Evolutionary conservation across 768 basidiomycete species (phyloP).

Genomic region (Peribolospora kevripleyi): DNA sequence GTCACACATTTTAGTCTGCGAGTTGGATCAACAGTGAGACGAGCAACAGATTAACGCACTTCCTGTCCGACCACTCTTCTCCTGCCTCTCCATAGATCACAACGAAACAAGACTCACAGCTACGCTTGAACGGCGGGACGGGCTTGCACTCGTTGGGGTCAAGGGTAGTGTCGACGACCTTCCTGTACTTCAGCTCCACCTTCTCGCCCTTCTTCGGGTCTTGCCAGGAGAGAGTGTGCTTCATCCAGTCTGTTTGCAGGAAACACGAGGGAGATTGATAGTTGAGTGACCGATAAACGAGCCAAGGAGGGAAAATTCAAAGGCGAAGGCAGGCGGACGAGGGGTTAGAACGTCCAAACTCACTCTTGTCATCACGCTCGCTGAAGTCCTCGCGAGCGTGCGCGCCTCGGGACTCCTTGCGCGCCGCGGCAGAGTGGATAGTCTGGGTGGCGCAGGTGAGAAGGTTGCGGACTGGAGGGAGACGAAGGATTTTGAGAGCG

Average conservation of each 20-base stretch:
- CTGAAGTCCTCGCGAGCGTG: slow-evolving; percentile 95
- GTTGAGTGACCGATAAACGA: not conserved
- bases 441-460: slow-evolving; percentile 91
- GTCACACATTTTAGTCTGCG: too few relatives aligned
- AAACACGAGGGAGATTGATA: not conserved
- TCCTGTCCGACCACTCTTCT: too few relatives aligned
- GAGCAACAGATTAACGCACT: too few relatives aligned
- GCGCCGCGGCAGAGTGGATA: slow-evolving; percentile 70
- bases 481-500: not conserved
- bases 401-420: slow-evolving; percentile 93
- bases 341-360: slow-evolving; percentile 33
- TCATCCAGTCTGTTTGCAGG: slow-evolving; percentile 17
- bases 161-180: slow-evolving; percentile 59
- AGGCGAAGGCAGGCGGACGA: not conserved
- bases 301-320: not conserved
- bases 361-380: slow-evolving; percentile 85
- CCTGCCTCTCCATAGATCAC: not conserved
- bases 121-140: slow-evolving; percentile 93
- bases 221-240: slow-evolving; percentile 70
- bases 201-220: slow-evolving; percentile 47
- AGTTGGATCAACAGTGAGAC: too few relatives aligned
- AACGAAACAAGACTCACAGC: slow-evolving; percentile 31
- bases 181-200: slow-evolving; percentile 70
- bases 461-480: slow-evolving; percentile 43
- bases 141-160: slow-evolving; percentile 64